A percentile compares a stretch with the other conserved stretches of the same genome.
Evolutionary conservation across 345 rosid genomes (phyloP).

Genomic region (Conringia planisiliqua): DNA sequence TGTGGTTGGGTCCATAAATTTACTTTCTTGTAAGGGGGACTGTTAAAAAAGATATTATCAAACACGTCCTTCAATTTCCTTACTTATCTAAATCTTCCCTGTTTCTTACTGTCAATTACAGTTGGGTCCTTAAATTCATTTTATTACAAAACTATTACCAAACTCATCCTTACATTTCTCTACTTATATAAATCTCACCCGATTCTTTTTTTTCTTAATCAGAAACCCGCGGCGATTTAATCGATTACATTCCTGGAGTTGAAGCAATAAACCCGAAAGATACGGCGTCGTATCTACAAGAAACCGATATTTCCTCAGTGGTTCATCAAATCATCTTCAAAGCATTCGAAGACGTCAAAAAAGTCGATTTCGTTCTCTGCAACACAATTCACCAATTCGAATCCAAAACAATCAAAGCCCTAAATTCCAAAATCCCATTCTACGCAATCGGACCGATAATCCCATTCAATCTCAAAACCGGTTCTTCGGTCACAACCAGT

Average conservation of each 20-base stretch:
- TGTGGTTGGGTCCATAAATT: background rate
- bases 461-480: constrained; percentile 42
- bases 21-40: background rate
- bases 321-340: constrained; percentile 59
- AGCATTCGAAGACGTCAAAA: constrained; percentile 51
- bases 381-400: constrained; percentile 76
- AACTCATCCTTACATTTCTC: background rate
- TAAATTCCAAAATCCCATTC: constrained; percentile 38
- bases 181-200: background rate
- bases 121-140: background rate
- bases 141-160: background rate
- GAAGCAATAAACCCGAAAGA: constrained; percentile 54
- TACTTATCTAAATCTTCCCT: background rate
- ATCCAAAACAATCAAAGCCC: constrained; percentile 42
- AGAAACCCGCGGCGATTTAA: constrained; percentile 52
- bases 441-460: constrained; percentile 83
- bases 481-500: constrained; percentile 52
- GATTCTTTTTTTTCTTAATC: background rate
- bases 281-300: constrained; percentile 75
- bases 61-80: background rate
- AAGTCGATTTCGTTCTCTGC: constrained; percentile 67
- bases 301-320: constrained; percentile 41
- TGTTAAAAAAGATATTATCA: background rate
- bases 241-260: constrained; percentile 81
- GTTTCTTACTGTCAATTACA: background rate